Evolutionary conservation across 225 moss, liverwort and hornwort genomes (phyloP).

Genomic region (Takakia lepidozioides): DNA sequence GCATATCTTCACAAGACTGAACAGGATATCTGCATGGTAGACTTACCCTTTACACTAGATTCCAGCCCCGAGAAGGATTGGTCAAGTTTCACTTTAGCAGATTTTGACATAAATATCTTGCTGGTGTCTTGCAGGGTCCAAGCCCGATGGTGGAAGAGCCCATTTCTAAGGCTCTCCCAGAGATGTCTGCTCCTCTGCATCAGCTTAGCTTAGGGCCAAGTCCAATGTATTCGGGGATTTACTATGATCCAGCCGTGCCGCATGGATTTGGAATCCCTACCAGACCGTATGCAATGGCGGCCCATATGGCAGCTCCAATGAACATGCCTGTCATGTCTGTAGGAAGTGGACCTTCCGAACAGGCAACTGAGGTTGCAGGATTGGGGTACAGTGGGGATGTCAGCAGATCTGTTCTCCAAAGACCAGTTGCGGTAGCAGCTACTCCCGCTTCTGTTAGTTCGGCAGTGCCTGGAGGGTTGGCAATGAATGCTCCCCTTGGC

Average conservation of each 20-base stretch:
- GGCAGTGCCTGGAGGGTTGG: constrained; percentile 19
- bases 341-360: constrained; percentile 35
- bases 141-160: constrained; percentile 73
- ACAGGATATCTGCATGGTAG: too few relatives aligned
- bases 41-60: too few relatives aligned
- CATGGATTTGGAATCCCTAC: constrained; percentile 56
- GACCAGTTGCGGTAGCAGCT: constrained; percentile 54
- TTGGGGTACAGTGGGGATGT: constrained; percentile 50
- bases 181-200: constrained; percentile 72
- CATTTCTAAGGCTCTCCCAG: constrained; percentile 46
- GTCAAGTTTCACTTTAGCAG: too few relatives aligned
- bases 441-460: constrained; percentile 31
- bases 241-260: constrained; percentile 55
- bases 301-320: constrained; percentile 57
- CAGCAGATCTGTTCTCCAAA: constrained; percentile 43
- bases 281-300: constrained; percentile 50
- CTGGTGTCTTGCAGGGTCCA: constrained; percentile 45
- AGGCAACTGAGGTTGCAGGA: constrained; percentile 52
- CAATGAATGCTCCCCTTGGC: constrained; percentile 33
- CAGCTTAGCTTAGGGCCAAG: constrained; percentile 70
- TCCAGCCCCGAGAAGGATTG: too few relatives aligned
- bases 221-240: constrained; percentile 48
- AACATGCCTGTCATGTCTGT: constrained; percentile 70
- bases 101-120: too few relatives aligned
- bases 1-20: too few relatives aligned